Evolutionary conservation across 2,329 filamentous ascomycete species (phyloP).

Genomic region (Hypoxylon sp.): DNA sequence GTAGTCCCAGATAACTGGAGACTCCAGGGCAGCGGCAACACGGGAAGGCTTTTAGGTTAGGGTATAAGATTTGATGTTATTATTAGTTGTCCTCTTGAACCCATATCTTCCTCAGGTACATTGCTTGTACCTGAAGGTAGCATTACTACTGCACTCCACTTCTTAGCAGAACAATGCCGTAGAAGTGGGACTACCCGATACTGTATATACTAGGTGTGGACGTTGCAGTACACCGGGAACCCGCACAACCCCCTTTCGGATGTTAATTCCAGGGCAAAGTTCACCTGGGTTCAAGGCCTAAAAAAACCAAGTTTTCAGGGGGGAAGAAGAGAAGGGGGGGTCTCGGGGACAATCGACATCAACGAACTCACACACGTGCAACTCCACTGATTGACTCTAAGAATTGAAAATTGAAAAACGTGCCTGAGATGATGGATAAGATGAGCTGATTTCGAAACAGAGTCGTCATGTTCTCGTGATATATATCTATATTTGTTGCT

Average conservation of each 20-base stretch:
- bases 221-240: slow-evolving; percentile 4
- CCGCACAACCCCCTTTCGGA: slow-evolving; percentile 10
- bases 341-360: slow-evolving; percentile 31
- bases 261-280: slow-evolving; percentile 37
- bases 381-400: slow-evolving; percentile 29
- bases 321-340: too few species aligned
- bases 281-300: slow-evolving; percentile 22
- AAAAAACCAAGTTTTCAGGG: slow-evolving; percentile 17
- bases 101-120: slow-evolving; percentile 5
- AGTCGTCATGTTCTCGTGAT: slow-evolving; percentile 31
- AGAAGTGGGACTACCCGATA: slow-evolving; percentile 18
- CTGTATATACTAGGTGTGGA: not conserved
- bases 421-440: slow-evolving; percentile 51
- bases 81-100: slow-evolving; percentile 21
- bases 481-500: slow-evolving; percentile 29
- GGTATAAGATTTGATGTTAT: slow-evolving; percentile 22
- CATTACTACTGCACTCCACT: slow-evolving; percentile 5
- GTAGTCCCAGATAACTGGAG: slow-evolving; percentile 40
- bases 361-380: slow-evolving; percentile 40
- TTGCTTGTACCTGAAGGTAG: slow-evolving; percentile 13
- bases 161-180: slow-evolving; percentile 15
- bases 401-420: slow-evolving; percentile 38
- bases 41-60: slow-evolving; percentile 37
- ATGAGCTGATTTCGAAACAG: slow-evolving; percentile 42
- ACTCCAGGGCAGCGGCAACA: slow-evolving; percentile 21